Percentiles rank a stretch among this genome's conserved stretches.
Evolutionary conservation across 306 rosid genomes (phyloP).

Genomic region (Acacia crassicarpa): DNA sequence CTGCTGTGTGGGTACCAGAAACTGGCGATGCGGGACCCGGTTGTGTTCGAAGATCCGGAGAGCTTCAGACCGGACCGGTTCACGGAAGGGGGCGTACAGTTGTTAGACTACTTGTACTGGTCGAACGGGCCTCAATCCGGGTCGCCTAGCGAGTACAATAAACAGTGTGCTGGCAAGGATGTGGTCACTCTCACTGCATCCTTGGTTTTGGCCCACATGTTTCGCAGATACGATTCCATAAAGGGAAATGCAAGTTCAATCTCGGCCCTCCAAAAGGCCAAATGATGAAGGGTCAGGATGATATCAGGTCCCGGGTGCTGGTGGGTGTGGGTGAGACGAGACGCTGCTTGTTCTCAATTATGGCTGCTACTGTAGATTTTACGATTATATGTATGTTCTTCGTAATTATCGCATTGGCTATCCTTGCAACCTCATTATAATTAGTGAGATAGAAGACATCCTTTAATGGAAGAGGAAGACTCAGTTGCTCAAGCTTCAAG

Average conservation of each 20-base stretch:
- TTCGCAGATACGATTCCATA: constrained; percentile 75
- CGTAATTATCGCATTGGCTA: background rate
- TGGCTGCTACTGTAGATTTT: no score
- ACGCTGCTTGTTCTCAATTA: background rate
- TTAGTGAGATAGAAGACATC: background rate
- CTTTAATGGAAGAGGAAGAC: background rate
- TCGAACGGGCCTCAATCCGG: constrained; percentile 92
- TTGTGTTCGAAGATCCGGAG: constrained; percentile 71
- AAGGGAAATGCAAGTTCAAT: constrained; percentile 55
- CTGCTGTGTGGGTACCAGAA: constrained; percentile 77
- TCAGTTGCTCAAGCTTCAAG: background rate
- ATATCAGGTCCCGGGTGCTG: background rate
- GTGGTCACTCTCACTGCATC: constrained; percentile 57
- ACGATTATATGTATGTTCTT: background rate
- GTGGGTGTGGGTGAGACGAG: background rate
- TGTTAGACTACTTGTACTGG: constrained; percentile 73
- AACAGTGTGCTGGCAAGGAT: constrained; percentile 87
- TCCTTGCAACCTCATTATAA: background rate
- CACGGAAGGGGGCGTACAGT: constrained; percentile 38
- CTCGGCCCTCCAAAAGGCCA: constrained; percentile 58
- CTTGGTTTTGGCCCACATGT: constrained; percentile 57
- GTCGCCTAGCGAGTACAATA: constrained; percentile 52
- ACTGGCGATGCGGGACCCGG: constrained; percentile 69
- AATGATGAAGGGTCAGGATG: constrained; percentile 33
- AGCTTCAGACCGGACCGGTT: constrained; percentile 77